A percentile compares a stretch with the other conserved stretches of the same genome.
phyloP scores from a whole-genome alignment of 192 early-diverging fungal genomes.

The Backusella mclennaniae region DNA sequence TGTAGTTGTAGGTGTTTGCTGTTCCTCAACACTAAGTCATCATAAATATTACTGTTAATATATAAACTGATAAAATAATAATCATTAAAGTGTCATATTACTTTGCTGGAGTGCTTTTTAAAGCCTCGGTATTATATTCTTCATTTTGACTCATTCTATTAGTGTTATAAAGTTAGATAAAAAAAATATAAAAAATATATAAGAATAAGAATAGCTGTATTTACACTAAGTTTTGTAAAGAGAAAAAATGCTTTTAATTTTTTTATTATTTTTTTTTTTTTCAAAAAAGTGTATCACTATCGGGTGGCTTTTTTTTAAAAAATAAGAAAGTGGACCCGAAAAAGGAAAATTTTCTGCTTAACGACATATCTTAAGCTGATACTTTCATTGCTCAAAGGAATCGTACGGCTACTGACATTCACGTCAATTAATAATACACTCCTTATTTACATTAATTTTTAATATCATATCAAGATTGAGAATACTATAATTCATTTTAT shows the following conservation, averaged over 20 bases:
- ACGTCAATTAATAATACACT: background rate
- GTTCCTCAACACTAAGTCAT: background rate
- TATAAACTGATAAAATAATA: background rate
- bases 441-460: background rate
- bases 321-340: background rate
- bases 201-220: background rate
- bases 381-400: background rate
- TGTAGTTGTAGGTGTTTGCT: background rate
- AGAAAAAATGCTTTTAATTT: background rate
- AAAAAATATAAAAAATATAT: background rate
- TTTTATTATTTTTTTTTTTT: background rate
- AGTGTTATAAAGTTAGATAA: background rate
- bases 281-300: background rate
- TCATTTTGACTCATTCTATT: constrained; percentile 6
- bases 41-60: background rate
- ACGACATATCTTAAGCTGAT: background rate
- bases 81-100: background rate
- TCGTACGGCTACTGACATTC: background rate
- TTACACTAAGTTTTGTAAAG: background rate
- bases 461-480: too few relatives aligned
- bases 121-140: background rate
- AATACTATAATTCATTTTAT: too few relatives aligned
- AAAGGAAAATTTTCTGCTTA: background rate
- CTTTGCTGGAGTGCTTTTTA: background rate
- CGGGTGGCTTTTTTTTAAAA: background rate